Conservation (phyloP, 2,329 filamentous ascomycete species). For the Phialocephala subalpina region DNA sequence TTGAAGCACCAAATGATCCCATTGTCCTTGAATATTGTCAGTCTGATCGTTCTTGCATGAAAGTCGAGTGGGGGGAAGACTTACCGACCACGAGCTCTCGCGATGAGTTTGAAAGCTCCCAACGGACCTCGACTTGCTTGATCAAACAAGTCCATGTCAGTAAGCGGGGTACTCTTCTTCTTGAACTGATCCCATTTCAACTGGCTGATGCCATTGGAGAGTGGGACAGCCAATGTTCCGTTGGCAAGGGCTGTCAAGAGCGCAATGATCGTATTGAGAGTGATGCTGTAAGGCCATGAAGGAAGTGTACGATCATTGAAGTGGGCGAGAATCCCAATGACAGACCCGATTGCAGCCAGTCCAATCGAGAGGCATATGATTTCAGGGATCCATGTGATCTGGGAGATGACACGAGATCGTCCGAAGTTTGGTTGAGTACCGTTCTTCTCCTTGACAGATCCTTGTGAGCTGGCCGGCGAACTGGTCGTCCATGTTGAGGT, state of each 20-base stretch:
- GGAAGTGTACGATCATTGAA: conserved; percentile 16
- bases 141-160: conserved; percentile 18
- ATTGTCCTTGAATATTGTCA: not conserved
- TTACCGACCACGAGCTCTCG: conserved; percentile 9
- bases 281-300: conserved; percentile 16
- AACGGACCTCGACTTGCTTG: conserved; percentile 17
- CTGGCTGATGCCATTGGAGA: conserved; percentile 15
- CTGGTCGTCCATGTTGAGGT: not conserved
- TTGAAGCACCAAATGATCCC: conserved; percentile 13
- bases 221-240: conserved; percentile 11
- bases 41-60: not conserved
- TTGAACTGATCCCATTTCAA: conserved; percentile 21
- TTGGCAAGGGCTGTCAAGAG: conserved; percentile 19
- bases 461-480: not conserved
- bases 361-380: conserved; percentile 13
- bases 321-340: conserved; percentile 10
- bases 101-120: conserved; percentile 11
- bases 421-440: not conserved
- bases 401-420: not conserved
- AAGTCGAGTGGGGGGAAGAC: not conserved
- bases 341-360: conserved; percentile 6
- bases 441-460: conserved; percentile 1
- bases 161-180: conserved; percentile 7
- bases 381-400: conserved; percentile 14
- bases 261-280: conserved; percentile 18